Evolutionary conservation across 73 alveolate genomes (phyloP).

Genomic region (Loxodes magnus): DNA sequence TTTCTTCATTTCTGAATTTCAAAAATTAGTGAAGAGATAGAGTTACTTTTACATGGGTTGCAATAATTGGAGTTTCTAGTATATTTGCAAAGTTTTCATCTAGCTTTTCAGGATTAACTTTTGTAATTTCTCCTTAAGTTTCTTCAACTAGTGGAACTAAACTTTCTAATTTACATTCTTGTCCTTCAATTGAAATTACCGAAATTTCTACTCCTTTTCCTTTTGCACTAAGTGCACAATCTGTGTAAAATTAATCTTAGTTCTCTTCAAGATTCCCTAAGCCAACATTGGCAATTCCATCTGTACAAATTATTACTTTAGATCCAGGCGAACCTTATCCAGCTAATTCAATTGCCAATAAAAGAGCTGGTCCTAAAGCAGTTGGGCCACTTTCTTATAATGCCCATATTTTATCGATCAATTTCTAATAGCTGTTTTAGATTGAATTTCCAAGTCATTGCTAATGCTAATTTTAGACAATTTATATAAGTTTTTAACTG

Average conservation of each 20-base stretch:
- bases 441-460: slow-evolving; percentile 37
- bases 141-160: slow-evolving; percentile 60
- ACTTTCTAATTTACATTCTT: slow-evolving; percentile 71
- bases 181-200: slow-evolving; percentile 74
- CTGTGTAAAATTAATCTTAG: slow-evolving; percentile 49
- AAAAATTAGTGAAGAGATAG: slow-evolving; percentile 64
- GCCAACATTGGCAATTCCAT: slow-evolving; percentile 94
- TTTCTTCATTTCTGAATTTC: slow-evolving; percentile 76
- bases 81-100: slow-evolving; percentile 68
- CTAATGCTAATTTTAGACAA: slow-evolving; percentile 21
- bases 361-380: slow-evolving; percentile 89
- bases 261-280: slow-evolving; percentile 61
- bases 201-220: slow-evolving; percentile 56
- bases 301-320: slow-evolving; percentile 81
- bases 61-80: slow-evolving; percentile 57
- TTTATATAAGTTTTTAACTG: slow-evolving; percentile 31
- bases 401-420: slow-evolving; percentile 24
- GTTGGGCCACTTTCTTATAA: slow-evolving; percentile 83
- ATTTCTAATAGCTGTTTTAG: slow-evolving; percentile 29
- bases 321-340: slow-evolving; percentile 75
- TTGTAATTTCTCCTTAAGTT: slow-evolving; percentile 77
- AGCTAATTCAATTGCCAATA: slow-evolving; percentile 60
- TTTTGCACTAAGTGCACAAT: slow-evolving; percentile 53
- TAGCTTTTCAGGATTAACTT: slow-evolving; percentile 78
- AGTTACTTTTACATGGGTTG: slow-evolving; percentile 55